Evolutionary conservation across 129 eudicot species (phyloP), one percentile per base, ranked within the genome.

Genomic region (Heracleum sosnowskyi): DNA sequence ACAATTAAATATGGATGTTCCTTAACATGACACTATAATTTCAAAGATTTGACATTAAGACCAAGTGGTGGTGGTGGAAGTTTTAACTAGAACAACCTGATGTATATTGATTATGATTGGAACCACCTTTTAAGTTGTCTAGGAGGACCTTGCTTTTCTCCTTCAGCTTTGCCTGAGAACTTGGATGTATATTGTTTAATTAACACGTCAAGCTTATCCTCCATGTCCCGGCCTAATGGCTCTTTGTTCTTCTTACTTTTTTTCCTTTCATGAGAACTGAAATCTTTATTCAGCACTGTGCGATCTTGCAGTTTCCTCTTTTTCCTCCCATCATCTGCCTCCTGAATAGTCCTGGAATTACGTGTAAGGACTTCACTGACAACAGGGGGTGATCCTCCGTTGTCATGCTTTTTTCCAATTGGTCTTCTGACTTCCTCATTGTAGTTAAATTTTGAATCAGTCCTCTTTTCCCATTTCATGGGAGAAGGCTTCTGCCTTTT

Each of bases 101-200:
- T 57, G 57, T 51, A 79, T 63, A 70, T 66, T 64, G 66, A 70
- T 86, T 85, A 88, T 29, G 91, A 82, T 78, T 96, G 95, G 77
- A 96, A 96, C 99, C 99, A 96, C 82, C 97, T 88, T 60, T 86
- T 90, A 22, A 89, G 86, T 74, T 86, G 90, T 84, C 84, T 88
- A 1, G 90, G 47, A 5, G 91, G 47, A 68, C 90, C 89, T 82
- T 92, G 93, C 74, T 86, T 85, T 76, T 87, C 89, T n/a, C 78
- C 90, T 22, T 84, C 97, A 66, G 64, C 70, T 88, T 81, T 86
- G 73, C 74, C 78, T 42, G 97, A 85, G 60, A 92, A 96, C 78
- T 96, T 96, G 60, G 91, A 74, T 46, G 84, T 80, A 73, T 92
- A 96, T 78, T 90, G 91, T 76, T 87, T 91, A 2, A 96, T 90